Conservation (phyloP, 495 filamentous ascomycete species). For the Rostrohypoxylon terebratum region DNA sequence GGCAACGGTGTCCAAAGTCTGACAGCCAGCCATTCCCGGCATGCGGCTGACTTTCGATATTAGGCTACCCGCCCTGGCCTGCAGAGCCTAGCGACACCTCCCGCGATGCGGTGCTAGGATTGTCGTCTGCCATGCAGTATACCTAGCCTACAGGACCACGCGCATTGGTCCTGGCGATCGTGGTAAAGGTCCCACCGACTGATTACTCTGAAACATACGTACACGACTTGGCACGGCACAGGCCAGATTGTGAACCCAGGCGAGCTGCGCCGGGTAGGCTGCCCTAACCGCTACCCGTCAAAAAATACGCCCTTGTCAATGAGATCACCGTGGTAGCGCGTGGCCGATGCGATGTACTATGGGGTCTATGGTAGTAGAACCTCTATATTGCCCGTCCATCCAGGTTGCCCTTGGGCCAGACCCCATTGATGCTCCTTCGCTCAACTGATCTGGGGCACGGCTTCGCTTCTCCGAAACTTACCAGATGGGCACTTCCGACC, state of each 20-base stretch:
- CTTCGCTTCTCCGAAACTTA: slow-evolving; percentile 48
- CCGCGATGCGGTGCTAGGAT: slow-evolving; percentile 39
- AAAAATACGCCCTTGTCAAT: slow-evolving; percentile 30
- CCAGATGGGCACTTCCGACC: slow-evolving; percentile 43
- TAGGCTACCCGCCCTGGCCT: slow-evolving; percentile 39
- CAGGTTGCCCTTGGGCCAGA: slow-evolving; percentile 36
- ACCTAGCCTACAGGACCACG: slow-evolving; percentile 25
- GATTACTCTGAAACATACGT: slow-evolving; percentile 47
- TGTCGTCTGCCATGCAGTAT: slow-evolving; percentile 10
- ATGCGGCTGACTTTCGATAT: slow-evolving; percentile 47
- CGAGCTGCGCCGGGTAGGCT: slow-evolving; percentile 5
- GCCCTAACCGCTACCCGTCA: slow-evolving; percentile 4
- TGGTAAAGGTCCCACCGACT: slow-evolving; percentile 31
- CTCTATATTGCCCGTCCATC: slow-evolving; percentile 44
- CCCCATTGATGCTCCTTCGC: slow-evolving; percentile 29
- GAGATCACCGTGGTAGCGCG: slow-evolving; percentile 27
- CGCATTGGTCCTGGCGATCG: slow-evolving; percentile 51
- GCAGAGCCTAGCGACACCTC: slow-evolving; percentile 38
- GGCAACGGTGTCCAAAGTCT: slow-evolving; percentile 32
- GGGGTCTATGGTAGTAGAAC: slow-evolving; percentile 19
- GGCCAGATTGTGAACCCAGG: slow-evolving; percentile 29
- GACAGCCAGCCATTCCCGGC: slow-evolving; percentile 29
- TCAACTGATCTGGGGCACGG: slow-evolving; percentile 45
- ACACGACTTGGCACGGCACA: slow-evolving; percentile 43
- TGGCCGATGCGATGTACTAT: slow-evolving; percentile 34